Conservation (phyloP, 129 eudicot genomes). For the Glebionis coronaria region DNA sequence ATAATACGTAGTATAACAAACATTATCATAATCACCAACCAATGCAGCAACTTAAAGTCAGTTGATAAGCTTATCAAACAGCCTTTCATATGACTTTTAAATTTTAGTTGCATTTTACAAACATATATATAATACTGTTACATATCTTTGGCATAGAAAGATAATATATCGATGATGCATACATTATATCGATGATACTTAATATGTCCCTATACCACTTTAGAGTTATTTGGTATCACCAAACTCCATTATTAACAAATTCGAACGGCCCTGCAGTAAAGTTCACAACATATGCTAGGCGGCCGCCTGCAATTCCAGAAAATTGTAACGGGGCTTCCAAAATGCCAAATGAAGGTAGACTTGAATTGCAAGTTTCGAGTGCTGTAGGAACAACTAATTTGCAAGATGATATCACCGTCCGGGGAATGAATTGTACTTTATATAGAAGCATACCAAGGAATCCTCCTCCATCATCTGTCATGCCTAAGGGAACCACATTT, state of each 20-base stretch:
- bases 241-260: conserved; percentile 2
- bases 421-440: conserved; percentile 13
- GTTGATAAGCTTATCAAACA: no score
- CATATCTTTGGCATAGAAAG: background rate
- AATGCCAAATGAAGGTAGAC: conserved; percentile 22
- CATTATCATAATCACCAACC: no score
- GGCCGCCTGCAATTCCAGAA: background rate
- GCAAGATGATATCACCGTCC: conserved; percentile 18
- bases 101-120: no score
- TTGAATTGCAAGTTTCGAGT: conserved; percentile 24
- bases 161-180: background rate
- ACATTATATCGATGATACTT: background rate
- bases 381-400: conserved; percentile 27
- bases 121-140: background rate
- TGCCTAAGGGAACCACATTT: conserved; percentile 21
- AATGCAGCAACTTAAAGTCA: no score
- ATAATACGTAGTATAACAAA: no score
- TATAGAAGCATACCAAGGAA: conserved; percentile 8
- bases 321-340: conserved; percentile 24
- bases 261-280: background rate
- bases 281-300: conserved; percentile 8
- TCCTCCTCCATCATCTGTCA: conserved; percentile 20
- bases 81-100: no score
- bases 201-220: background rate
- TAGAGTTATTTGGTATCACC: background rate